phyloP scores from a whole-genome alignment of 2,329 filamentous ascomycete genomes.

The Sporothrix pseudoabietina region DNA sequence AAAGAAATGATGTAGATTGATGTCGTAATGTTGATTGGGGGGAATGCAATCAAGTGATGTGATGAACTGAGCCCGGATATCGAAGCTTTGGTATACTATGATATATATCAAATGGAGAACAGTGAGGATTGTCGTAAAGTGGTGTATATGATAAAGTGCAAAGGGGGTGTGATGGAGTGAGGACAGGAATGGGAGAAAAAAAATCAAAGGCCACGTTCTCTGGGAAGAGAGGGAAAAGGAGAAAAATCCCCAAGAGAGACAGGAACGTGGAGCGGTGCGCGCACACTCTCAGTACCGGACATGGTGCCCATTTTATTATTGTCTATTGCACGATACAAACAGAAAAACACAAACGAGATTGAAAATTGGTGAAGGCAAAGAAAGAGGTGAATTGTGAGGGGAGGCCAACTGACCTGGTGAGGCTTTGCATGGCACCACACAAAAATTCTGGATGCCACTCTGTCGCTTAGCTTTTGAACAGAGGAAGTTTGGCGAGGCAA shows the following conservation, averaged over 20 bases:
- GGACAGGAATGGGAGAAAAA: background rate
- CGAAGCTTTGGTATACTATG: background rate
- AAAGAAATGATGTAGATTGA: too few species aligned
- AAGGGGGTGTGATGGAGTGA: background rate
- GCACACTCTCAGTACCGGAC: background rate
- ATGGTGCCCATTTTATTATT: background rate
- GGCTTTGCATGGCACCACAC: background rate
- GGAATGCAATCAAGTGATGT: too few species aligned
- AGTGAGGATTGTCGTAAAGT: background rate
- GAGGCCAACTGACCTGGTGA: background rate
- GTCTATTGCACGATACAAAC: conserved; percentile 9
- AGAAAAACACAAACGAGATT: background rate
- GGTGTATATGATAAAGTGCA: background rate
- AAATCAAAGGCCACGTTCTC: background rate
- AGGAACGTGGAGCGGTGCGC: background rate
- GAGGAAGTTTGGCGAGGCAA: background rate
- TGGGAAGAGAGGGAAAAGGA: background rate
- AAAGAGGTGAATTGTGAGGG: background rate
- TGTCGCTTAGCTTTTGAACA: background rate
- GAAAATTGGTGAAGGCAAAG: background rate
- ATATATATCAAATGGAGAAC: background rate
- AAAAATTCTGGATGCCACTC: background rate
- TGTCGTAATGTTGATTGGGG: too few species aligned
- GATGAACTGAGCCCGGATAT: background rate
- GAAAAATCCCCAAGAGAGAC: background rate